Evolutionary conservation across 2,329 filamentous ascomycete species (phyloP), one percentile per base, ranked within the genome.

Genomic region (Capronia americana): DNA sequence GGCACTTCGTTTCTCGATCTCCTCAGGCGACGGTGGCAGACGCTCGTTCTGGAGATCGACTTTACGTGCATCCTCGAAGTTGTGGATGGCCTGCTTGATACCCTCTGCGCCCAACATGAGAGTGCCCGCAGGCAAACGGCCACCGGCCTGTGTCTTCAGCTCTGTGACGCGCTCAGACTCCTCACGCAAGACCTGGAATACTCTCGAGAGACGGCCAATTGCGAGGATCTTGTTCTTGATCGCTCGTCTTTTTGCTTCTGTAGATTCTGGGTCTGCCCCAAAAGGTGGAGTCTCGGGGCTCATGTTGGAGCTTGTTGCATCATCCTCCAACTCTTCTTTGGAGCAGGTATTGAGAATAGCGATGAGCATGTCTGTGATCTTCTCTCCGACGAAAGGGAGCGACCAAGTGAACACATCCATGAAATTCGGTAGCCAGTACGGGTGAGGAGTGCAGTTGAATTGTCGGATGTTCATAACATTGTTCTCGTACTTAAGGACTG

Each of bases 401-500:
- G 95, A 99, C 95, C 95, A 99, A n/a, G 95, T 99, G 78, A 99
- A 99, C 70, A 99, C 95, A 76, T 99, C 95, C 95, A 99, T 99
- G 78, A 99, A 99, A 83, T 99, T 99, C 63, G 95, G 95, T 57
- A 99, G 87, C 95, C 95, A 99, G 84, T 99, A 99, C 6, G 95
- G 95, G 79, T 99, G 95, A 38, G 95, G 95, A 24, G 95, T 98
- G 86, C 94, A 99, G 85, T 99, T 99, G 84, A 99, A 99, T 80
- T 99, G 95, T 66, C 95, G 88, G 77, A 99, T 99, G 84, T 99
- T 99, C 95, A 99, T 99, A 68, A 99, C 95, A 76, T 99, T 99
- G 81, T 99, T 99, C 83, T 99, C 95, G 78, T 99, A 99, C 83
- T 99, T 99, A 75, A 99, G 84, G 48, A 99, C 95, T 0, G 95